phyloP scores from a whole-genome alignment of 345 rosid genomes.

The Eucalyptus fibrosa region DNA sequence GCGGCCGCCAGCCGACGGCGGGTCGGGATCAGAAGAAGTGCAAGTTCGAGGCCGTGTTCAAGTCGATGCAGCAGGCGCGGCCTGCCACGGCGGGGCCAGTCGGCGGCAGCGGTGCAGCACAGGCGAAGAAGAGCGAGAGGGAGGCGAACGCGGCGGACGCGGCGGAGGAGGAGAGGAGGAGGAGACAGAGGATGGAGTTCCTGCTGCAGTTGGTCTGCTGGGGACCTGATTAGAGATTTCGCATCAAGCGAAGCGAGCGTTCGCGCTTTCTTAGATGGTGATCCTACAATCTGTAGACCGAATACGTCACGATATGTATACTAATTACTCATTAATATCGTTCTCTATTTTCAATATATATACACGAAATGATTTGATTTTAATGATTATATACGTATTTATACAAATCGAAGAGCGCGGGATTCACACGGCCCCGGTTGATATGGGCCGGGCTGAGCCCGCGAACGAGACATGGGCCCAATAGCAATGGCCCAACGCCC shows the following conservation, averaged over 20 bases:
- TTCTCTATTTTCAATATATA: background rate
- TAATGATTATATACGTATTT: background rate
- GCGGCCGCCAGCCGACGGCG: background rate
- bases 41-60: background rate
- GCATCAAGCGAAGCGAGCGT: background rate
- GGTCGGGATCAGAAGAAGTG: background rate
- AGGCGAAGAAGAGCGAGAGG: background rate
- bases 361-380: background rate
- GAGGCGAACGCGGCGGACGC: background rate
- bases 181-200: slow-evolving; percentile 2
- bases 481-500: background rate
- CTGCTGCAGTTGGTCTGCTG: slow-evolving; percentile 16
- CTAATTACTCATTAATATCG: too few relatives aligned
- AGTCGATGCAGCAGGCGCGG: background rate
- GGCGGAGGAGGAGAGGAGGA: background rate
- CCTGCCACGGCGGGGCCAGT: background rate
- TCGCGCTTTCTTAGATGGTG: background rate
- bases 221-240: slow-evolving; percentile 8
- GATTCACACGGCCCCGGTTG: background rate
- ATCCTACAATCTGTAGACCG: background rate
- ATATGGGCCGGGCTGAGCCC: background rate
- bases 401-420: background rate
- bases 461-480: background rate
- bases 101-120: background rate
- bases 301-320: background rate